phyloP scores from a whole-genome alignment of 1,284 basidiomycete genomes.

The Microbotryum violaceum region DNA sequence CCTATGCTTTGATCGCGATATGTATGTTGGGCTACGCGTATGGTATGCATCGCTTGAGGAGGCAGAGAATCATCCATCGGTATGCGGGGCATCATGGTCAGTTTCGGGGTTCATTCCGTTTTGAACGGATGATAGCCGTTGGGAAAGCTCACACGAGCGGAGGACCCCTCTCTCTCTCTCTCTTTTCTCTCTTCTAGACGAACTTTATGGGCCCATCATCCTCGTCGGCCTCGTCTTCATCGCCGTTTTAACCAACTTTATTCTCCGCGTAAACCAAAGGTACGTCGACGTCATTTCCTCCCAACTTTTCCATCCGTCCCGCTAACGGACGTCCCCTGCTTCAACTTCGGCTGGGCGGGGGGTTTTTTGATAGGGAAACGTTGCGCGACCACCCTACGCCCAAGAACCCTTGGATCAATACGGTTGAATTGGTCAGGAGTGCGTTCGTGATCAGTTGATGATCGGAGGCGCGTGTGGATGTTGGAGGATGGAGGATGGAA shows the following conservation, averaged over 20 bases:
- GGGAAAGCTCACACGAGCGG: no score
- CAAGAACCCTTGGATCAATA: constrained; percentile 26
- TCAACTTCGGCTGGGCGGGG: neutral
- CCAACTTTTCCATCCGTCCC: no score
- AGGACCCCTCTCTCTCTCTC: no score
- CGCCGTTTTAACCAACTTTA: constrained; percentile 77
- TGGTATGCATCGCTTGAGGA: constrained; percentile 74
- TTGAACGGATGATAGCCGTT: no score
- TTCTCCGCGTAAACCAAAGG: constrained; percentile 51
- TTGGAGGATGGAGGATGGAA: no score
- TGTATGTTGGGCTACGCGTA: constrained; percentile 63
- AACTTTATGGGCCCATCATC: constrained; percentile 67
- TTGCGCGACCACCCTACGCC: constrained; percentile 22
- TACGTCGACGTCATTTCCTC: neutral
- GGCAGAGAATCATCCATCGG: constrained; percentile 81
- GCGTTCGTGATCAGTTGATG: no score
- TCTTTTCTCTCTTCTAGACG: constrained; percentile 52
- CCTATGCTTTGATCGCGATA: constrained; percentile 63
- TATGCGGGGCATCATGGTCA: constrained; percentile 87
- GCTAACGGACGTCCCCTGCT: neutral
- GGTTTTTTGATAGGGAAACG: constrained; percentile 8
- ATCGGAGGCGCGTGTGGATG: no score
- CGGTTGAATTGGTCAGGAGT: no score
- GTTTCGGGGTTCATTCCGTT: constrained; percentile 30
- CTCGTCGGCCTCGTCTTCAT: constrained; percentile 72